Conservation (phyloP, 176 grass and related monocot genomes). For the Ananas comosus region DNA sequence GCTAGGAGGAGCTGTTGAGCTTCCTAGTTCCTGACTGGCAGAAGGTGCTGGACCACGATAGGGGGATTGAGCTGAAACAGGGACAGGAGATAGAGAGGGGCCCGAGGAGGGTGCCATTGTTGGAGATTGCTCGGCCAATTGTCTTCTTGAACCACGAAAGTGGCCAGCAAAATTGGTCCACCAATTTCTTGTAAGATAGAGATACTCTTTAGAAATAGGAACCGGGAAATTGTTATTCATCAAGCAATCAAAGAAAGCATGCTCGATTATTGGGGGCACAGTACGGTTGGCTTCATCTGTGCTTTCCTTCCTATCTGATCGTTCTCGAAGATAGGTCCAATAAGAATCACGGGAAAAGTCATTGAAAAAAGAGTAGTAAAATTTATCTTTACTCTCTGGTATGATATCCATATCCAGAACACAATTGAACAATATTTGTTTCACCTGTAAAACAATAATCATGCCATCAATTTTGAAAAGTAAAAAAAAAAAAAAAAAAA, state of each 20-base stretch:
- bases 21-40: slow-evolving; percentile 9
- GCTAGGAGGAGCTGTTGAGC: background rate
- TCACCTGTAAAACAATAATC: slow-evolving; percentile 35
- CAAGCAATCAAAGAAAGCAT: slow-evolving; percentile 34
- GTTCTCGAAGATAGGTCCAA: slow-evolving; percentile 13
- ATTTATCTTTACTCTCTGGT: slow-evolving; percentile 36
- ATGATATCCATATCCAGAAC: slow-evolving; percentile 34
- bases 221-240: slow-evolving; percentile 34
- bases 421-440: slow-evolving; percentile 39
- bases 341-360: slow-evolving; percentile 24
- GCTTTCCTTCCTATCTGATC: slow-evolving; percentile 9
- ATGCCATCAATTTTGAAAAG: background rate
- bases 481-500: slow-evolving; percentile 7
- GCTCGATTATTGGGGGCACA: slow-evolving; percentile 31
- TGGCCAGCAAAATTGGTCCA: slow-evolving; percentile 31
- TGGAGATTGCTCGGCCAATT: slow-evolving; percentile 25
- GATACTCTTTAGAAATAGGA: slow-evolving; percentile 11
- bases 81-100: slow-evolving; percentile 11
- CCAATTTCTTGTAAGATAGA: slow-evolving; percentile 1
- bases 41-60: slow-evolving; percentile 19
- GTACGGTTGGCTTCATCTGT: slow-evolving; percentile 11
- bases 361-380: slow-evolving; percentile 32
- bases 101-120: slow-evolving; percentile 2
- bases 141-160: slow-evolving; percentile 32
- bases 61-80: slow-evolving; percentile 7